Conservation (phyloP, 768 basidiomycete genomes). For the Kwoniella sp. region DNA sequence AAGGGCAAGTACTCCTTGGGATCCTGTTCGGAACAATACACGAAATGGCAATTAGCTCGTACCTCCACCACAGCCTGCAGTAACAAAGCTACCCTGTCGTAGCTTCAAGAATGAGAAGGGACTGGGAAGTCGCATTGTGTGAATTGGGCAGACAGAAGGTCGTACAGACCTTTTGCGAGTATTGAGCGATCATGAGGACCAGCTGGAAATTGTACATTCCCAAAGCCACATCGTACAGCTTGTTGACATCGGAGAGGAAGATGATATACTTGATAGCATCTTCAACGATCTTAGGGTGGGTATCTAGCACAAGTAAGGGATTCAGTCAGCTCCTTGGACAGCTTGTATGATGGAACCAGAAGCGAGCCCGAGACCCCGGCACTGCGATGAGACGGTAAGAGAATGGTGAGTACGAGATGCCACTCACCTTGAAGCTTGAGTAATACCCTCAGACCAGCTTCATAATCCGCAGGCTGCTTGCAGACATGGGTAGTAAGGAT, state of each 20-base stretch:
- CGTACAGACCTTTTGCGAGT: constrained; percentile 80
- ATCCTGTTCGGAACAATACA: constrained; percentile 63
- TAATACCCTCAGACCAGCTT: constrained; percentile 74
- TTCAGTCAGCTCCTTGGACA: constrained; percentile 16
- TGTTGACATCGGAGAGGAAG: constrained; percentile 90
- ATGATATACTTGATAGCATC: constrained; percentile 98
- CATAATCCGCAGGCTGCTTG: constrained; percentile 86
- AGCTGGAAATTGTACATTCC: constrained; percentile 99
- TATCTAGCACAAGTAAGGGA: constrained; percentile 32
- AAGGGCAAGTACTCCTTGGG: constrained; percentile 97
- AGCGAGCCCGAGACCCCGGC: no score
- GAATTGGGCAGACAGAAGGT: no score
- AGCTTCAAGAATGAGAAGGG: no score
- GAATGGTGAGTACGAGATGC: background rate
- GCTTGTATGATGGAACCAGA: no score
- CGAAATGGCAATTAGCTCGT: no score
- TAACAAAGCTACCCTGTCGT: no score
- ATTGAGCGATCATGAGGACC: constrained; percentile 92
- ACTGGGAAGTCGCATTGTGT: no score
- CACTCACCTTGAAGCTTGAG: constrained; percentile 73
- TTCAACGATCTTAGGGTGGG: constrained; percentile 76
- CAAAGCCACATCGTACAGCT: constrained; percentile 87
- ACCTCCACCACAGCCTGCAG: no score
- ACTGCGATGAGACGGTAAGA: background rate
- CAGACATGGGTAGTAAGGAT: constrained; percentile 91